phyloP scores from a whole-genome alignment of 164 flowering plant genomes.

The Litsea cubeba region DNA sequence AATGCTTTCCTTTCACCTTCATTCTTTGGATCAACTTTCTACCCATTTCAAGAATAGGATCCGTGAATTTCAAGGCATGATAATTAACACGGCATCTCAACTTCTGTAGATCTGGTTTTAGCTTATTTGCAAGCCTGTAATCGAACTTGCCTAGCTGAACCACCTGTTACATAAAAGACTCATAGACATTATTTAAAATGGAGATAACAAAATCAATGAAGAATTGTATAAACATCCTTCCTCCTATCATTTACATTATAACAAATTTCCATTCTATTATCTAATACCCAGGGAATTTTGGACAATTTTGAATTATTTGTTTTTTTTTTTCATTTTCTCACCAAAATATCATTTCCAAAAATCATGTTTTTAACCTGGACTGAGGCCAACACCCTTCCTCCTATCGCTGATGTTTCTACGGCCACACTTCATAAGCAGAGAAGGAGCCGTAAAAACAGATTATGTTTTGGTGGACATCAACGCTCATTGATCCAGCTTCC shows the following conservation, averaged over 20 bases:
- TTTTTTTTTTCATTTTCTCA: no score
- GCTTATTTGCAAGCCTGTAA: slow-evolving; percentile 75
- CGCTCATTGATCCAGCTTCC: no score
- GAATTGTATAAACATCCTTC: not conserved
- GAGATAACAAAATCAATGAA: not conserved
- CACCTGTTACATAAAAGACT: slow-evolving; percentile 35
- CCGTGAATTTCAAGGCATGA: slow-evolving; percentile 76
- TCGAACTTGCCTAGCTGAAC: slow-evolving; percentile 81
- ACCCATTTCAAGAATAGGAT: slow-evolving; percentile 61
- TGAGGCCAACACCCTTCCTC: no score
- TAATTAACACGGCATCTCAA: slow-evolving; percentile 86
- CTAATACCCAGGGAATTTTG: no score
- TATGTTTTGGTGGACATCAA: no score
- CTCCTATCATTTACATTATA: not conserved
- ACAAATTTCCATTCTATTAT: no score
- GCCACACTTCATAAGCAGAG: no score
- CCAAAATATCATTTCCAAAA: no score
- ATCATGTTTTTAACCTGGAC: no score
- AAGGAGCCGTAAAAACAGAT: no score
- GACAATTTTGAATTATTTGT: no score
- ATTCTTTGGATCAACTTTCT: slow-evolving; percentile 50
- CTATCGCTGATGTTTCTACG: no score
- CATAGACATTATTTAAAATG: not conserved
- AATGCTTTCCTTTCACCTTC: slow-evolving; percentile 65
- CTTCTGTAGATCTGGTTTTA: slow-evolving; percentile 69